Evolutionary conservation across 371 early-diverging fungal species (phyloP), one percentile per base, ranked within the genome.

Genomic region (Encephalitozoon hellem): DNA sequence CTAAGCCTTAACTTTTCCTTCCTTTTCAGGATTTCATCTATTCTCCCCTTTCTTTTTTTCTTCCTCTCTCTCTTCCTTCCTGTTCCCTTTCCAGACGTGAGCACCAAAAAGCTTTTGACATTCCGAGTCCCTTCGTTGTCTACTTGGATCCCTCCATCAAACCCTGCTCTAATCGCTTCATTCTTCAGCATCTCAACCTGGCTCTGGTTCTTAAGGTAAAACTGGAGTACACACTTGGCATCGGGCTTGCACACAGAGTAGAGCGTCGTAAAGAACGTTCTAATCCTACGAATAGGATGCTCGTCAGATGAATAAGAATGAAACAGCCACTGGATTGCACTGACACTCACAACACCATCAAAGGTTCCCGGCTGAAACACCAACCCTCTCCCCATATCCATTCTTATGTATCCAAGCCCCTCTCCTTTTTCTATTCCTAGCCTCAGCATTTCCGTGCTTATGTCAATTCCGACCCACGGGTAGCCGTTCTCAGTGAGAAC

Each of bases 291-390:
- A 65, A 89, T 87, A 18, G 96, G 96, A 88, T 86, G 79, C 91
- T 91, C 78, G 87, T 88, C 38, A 34, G 83, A 80, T 79, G 91
- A 91, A 84, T 95, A 95, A 4, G 94, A 94, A 81, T 95, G 94
- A 84, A 95, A 94, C 41, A 98, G 89, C 99, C 97, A 98, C 85
- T 98, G 99, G 28, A 98, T 81, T 0, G 93, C 95, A 15, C 96
- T 96, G 25, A 97, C 90, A 84, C 92, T 91, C n/a, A 97, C 93
- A 38, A 92, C 93, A 12, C 94, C 96, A 82, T 97, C 97, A 87
- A 98, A 96, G 9, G 91, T 88, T 72, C 95, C 96, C 0, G 96
- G 95, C 34, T 94, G 87, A 84, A 93, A 96, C 2, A 89, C 90
- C 69, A 96, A 80, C 9, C 95, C 95, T 70, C 93, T 91, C 9